Conservation (phyloP, 495 filamentous ascomycete species). For the Podospora anserina region DNA sequence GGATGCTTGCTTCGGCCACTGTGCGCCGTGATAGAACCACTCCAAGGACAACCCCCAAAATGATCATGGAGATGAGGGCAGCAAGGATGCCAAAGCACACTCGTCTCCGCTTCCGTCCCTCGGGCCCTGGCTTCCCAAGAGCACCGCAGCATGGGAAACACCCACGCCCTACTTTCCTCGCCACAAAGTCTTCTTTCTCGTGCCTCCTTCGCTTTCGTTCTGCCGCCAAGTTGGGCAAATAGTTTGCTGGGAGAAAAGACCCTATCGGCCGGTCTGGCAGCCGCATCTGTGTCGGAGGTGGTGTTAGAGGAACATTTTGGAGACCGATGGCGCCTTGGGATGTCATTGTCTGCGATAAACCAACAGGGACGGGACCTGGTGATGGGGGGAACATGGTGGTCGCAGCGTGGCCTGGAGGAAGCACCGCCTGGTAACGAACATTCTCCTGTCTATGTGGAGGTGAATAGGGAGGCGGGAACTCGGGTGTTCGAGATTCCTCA, state of each 20-base stretch:
- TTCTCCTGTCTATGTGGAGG: slow-evolving; percentile 32
- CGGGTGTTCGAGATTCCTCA: slow-evolving; percentile 28
- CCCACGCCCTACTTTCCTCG: slow-evolving; percentile 55
- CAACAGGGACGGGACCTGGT: slow-evolving; percentile 42
- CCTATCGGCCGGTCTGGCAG: slow-evolving; percentile 39
- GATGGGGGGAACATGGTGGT: slow-evolving; percentile 42
- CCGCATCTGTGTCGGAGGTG: slow-evolving; percentile 22
- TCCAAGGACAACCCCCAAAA: slow-evolving; percentile 58
- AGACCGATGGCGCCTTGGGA: slow-evolving; percentile 45
- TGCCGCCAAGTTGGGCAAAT: slow-evolving; percentile 34
- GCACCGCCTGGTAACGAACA: slow-evolving; percentile 40
- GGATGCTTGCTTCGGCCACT: slow-evolving; percentile 33
- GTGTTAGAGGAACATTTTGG: slow-evolving; percentile 40
- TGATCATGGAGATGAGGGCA: slow-evolving; percentile 56
- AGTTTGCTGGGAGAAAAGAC: slow-evolving; percentile 36
- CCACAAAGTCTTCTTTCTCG: slow-evolving; percentile 61
- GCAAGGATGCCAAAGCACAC: slow-evolving; percentile 55
- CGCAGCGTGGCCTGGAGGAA: slow-evolving; percentile 37
- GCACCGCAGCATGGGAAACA: slow-evolving; percentile 58
- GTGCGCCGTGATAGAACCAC: slow-evolving; percentile 55
- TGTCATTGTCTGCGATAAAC: slow-evolving; percentile 45
- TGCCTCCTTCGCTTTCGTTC: slow-evolving; percentile 53
- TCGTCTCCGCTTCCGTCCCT: slow-evolving; percentile 61
- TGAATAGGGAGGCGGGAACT: slow-evolving; percentile 46
- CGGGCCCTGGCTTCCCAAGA: slow-evolving; percentile 58